These are phyloP conservation scores for Cladorrhinum sp. DNA, from an alignment of 2,329 filamentous ascomycete genomes.

Conservation along the genomic window DNA sequence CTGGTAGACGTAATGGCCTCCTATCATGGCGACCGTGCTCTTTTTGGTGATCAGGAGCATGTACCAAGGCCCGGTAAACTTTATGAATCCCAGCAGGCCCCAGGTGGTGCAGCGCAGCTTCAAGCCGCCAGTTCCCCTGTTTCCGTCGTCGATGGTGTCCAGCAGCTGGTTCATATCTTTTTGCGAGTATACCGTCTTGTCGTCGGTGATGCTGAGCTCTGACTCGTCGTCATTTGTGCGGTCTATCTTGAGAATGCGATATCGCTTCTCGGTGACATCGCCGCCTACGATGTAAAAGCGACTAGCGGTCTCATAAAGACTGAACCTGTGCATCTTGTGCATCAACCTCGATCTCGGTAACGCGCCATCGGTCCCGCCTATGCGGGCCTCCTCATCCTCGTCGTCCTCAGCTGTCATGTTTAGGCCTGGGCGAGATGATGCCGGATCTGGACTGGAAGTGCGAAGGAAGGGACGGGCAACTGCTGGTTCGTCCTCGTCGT, in stretches of 20 bases:
- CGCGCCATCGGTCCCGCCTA: conserved; percentile 23
- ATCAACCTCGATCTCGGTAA: conserved; percentile 36
- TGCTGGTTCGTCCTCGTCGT: conserved; percentile 57
- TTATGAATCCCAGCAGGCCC: conserved; percentile 92
- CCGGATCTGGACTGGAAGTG: conserved; percentile 50
- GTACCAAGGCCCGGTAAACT: conserved; percentile 93
- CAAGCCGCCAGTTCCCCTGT: conserved; percentile 84
- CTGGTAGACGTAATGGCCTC: conserved; percentile 93
- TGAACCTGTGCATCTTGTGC: conserved; percentile 89
- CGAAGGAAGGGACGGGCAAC: conserved; percentile 57
- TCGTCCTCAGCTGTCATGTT: conserved; percentile 26
- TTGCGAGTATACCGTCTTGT: conserved; percentile 91
- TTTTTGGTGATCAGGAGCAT: conserved; percentile 97
- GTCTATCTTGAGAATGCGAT: conserved; percentile 92
- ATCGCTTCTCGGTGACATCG: conserved; percentile 83
- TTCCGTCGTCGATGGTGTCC: conserved; percentile 92
- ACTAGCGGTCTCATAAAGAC: conserved; percentile 91
- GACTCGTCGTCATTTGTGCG: conserved; percentile 71
- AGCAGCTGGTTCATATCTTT: conserved; percentile 91
- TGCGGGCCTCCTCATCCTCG: conserved; percentile 35
- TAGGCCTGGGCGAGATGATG: conserved; percentile 27
- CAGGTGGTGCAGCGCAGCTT: conserved; percentile 87
- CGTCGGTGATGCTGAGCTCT: conserved; percentile 82
- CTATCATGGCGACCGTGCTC: conserved; percentile 92
- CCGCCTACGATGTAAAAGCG: conserved; percentile 93